Percentiles rank a stretch among this genome's conserved stretches.
These are phyloP conservation scores for Trichothecium roseum DNA, from an alignment of 2,329 filamentous ascomycete species.

Conservation along the genomic window DNA sequence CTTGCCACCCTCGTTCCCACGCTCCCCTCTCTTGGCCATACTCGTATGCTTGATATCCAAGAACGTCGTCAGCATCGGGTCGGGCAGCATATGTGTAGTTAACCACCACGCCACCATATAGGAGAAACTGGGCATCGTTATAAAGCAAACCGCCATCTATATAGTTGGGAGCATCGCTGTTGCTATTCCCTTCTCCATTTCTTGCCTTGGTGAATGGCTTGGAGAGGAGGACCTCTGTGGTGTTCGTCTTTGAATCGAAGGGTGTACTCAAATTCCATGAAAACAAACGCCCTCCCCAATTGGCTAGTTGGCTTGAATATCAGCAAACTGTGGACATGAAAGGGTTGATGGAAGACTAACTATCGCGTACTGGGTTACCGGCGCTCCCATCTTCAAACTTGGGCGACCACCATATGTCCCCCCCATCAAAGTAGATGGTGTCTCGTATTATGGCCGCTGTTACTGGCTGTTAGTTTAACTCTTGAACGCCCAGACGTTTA, in stretches of 20 bases:
- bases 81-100: conserved; percentile 17
- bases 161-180: conserved; percentile 45
- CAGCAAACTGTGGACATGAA: background rate
- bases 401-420: conserved; percentile 41
- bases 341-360: too few species aligned
- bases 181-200: conserved; percentile 36
- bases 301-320: conserved; percentile 27
- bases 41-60: conserved; percentile 41
- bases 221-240: conserved; percentile 37
- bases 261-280: conserved; percentile 47
- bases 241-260: conserved; percentile 41
- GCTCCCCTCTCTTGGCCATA: conserved; percentile 34
- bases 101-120: conserved; percentile 49
- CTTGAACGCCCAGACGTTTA: background rate
- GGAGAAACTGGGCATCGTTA: conserved; percentile 52
- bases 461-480: conserved; percentile 10
- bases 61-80: conserved; percentile 21
- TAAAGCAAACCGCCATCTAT: conserved; percentile 53
- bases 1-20: conserved; percentile 33
- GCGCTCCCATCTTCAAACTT: conserved; percentile 39
- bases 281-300: conserved; percentile 41
- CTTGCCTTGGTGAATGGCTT: conserved; percentile 33
- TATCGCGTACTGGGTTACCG: too few species aligned
- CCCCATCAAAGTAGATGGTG: conserved; percentile 57
- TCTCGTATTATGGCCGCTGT: conserved; percentile 49